phyloP scores from a whole-genome alignment of 768 basidiomycete species.

The Trametopsis cervina region DNA sequence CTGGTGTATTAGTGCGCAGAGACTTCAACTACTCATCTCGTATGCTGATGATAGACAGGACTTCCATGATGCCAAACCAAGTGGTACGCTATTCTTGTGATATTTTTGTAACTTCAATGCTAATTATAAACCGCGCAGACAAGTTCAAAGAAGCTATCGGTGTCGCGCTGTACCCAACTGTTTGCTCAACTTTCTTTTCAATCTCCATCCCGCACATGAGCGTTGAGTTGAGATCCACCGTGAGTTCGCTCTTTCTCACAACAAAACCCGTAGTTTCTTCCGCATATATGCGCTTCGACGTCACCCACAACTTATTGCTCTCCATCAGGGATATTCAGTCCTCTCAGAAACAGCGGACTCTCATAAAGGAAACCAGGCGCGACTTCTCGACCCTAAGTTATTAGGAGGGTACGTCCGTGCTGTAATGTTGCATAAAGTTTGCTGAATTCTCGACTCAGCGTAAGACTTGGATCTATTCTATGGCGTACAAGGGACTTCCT shows the following conservation, averaged over 20 bases:
- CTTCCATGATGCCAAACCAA: constrained; percentile 24
- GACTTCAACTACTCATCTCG: background rate
- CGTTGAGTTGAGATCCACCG: constrained; percentile 23
- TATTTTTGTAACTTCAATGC: background rate
- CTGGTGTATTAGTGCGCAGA: constrained; percentile 41
- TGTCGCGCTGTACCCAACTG: constrained; percentile 22
- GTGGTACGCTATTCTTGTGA: constrained; percentile 17
- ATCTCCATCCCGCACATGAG: constrained; percentile 19
- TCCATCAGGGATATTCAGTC: constrained; percentile 42
- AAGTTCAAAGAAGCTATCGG: constrained; percentile 22
- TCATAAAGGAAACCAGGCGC: constrained; percentile 35
- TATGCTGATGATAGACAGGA: constrained; percentile 13
- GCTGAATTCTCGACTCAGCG: constrained; percentile 1
- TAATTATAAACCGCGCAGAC: background rate
- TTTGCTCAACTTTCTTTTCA: constrained; percentile 34
- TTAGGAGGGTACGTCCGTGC: constrained; percentile 43
- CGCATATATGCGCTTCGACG: constrained; percentile 14
- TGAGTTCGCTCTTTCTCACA: too few species aligned
- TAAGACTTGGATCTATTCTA: constrained; percentile 39
- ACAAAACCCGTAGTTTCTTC: too few species aligned
- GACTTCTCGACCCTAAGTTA: constrained; percentile 34
- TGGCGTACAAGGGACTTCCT: constrained; percentile 47
- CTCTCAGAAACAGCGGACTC: constrained; percentile 40
- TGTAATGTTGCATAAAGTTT: background rate
- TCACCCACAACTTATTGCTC: constrained; percentile 9